A percentile compares a stretch with the other conserved stretches of the same genome.
Evolutionary conservation across 2,329 filamentous ascomycete genomes (phyloP).

Genomic region (Elsinoe perseae): DNA sequence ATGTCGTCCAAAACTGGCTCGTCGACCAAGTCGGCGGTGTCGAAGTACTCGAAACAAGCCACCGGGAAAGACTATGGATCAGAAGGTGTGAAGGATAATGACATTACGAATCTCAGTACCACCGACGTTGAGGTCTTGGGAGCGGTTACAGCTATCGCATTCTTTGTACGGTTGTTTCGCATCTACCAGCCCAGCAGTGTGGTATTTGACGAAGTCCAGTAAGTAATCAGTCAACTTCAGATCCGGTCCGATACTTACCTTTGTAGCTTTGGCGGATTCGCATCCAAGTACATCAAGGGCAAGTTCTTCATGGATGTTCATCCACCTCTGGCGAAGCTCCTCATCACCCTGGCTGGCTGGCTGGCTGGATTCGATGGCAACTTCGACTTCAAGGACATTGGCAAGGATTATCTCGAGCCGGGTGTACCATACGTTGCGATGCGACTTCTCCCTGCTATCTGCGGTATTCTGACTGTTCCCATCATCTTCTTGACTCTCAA

Average conservation of each 20-base stretch:
- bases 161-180: constrained; percentile 78
- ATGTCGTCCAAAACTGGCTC: not conserved
- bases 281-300: constrained; percentile 98
- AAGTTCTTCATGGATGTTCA: constrained; percentile 99
- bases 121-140: constrained; percentile 75
- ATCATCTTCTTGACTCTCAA: constrained; percentile 94
- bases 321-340: constrained; percentile 88
- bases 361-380: constrained; percentile 88
- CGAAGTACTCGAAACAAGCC: not conserved
- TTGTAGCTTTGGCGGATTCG: constrained; percentile 87
- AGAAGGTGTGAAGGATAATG: constrained; percentile 76
- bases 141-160: constrained; percentile 64
- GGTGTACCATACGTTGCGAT: constrained; percentile 95
- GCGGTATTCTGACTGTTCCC: constrained; percentile 80
- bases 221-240: constrained; percentile 38
- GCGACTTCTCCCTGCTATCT: constrained; percentile 84
- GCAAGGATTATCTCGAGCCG: constrained; percentile 94
- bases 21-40: not conserved
- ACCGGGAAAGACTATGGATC: constrained; percentile 55
- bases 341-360: constrained; percentile 92
- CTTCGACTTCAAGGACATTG: constrained; percentile 99
- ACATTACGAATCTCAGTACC: constrained; percentile 77
- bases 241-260: constrained; percentile 21
- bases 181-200: constrained; percentile 96
- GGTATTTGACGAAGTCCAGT: constrained; percentile 99